Conservation (phyloP, 805 yeast genomes). For the Kluyveromyces aestuarii region DNA sequence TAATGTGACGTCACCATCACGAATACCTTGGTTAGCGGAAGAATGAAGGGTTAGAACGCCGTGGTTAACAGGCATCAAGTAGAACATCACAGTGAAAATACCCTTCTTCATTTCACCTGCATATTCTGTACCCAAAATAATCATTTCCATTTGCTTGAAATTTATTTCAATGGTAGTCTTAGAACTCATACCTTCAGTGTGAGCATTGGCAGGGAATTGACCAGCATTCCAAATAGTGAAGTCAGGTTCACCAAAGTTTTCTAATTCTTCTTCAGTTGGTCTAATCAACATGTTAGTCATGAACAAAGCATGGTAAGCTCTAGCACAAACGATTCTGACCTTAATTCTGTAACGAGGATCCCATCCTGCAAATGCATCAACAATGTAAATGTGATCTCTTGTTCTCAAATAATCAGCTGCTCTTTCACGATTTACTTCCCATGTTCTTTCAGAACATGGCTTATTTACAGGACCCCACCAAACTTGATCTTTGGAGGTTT, state of each 20-base stretch:
- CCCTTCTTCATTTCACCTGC: conserved; percentile 99
- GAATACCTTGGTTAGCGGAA: conserved; percentile 82
- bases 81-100: conserved; percentile 97
- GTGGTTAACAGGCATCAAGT: conserved; percentile 93
- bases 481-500: conserved; percentile 67
- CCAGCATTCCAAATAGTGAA: conserved; percentile 98
- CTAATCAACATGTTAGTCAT: conserved; percentile 97
- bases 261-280: conserved; percentile 85
- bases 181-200: conserved; percentile 96
- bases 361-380: conserved; percentile 98
- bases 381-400: conserved; percentile 85
- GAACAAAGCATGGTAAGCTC: conserved; percentile 96
- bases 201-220: conserved; percentile 95
- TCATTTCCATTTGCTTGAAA: conserved; percentile 98
- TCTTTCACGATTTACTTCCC: conserved; percentile 93
- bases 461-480: conserved; percentile 99
- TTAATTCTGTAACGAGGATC: conserved; percentile 95
- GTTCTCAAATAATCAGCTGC: conserved; percentile 96
- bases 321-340: conserved; percentile 92
- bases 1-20: conserved; percentile 78
- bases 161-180: conserved; percentile 92
- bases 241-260: conserved; percentile 91
- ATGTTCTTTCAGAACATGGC: conserved; percentile 86
- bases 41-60: conserved; percentile 90
- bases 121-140: conserved; percentile 95